phyloP scores from a whole-genome alignment of 495 filamentous ascomycete genomes.

The Amniculicola lignicola region DNA sequence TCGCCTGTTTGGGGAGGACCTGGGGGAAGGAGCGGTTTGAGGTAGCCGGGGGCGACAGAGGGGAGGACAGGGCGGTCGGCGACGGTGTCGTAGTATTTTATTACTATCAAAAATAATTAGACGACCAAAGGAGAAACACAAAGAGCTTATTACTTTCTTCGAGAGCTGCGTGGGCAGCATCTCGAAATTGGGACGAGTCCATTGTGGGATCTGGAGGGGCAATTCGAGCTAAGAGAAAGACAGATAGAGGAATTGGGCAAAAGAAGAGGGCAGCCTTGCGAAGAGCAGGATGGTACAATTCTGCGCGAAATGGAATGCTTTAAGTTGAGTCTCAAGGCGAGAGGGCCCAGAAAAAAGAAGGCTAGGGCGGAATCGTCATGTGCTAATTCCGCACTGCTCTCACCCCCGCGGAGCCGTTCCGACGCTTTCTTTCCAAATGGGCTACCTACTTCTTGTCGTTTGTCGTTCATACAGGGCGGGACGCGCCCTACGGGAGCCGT shows the following conservation, averaged over 20 bases:
- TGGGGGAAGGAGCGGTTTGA: slow-evolving; percentile 73
- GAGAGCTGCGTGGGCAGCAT: slow-evolving; percentile 76
- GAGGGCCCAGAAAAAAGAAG: not conserved
- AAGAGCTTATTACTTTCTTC: slow-evolving; percentile 66
- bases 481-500: too few species aligned
- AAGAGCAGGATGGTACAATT: too few species aligned
- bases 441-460: too few species aligned
- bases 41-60: slow-evolving; percentile 79
- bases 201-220: too few species aligned
- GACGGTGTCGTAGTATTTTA: slow-evolving; percentile 77
- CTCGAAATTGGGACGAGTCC: slow-evolving; percentile 78
- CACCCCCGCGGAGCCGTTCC: too few species aligned
- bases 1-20: slow-evolving; percentile 71
- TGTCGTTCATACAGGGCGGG: too few species aligned
- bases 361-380: not conserved
- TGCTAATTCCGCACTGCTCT: slow-evolving; percentile 9
- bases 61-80: slow-evolving; percentile 69
- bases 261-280: too few species aligned
- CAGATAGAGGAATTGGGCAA: too few species aligned
- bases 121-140: slow-evolving; percentile 1
- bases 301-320: too few species aligned
- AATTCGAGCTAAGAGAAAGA: too few species aligned
- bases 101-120: slow-evolving; percentile 53
- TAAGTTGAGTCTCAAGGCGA: too few species aligned
- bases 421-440: too few species aligned